phyloP scores from a whole-genome alignment of 2,329 filamentous ascomycete species.

The Huntiella decipiens region DNA sequence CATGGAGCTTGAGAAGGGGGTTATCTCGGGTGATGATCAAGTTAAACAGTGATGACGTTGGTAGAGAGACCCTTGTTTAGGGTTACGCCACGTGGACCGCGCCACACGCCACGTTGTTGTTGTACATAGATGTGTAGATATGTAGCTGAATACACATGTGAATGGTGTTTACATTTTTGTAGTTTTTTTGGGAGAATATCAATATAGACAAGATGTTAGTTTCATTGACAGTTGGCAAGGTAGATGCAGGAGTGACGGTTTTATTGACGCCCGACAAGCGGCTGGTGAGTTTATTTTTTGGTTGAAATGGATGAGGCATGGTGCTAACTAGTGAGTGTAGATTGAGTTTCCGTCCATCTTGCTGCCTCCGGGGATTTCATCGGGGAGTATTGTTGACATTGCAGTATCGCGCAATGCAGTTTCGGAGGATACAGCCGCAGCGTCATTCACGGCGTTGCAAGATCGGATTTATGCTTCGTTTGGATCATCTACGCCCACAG shows the following conservation, averaged over 20 bases:
- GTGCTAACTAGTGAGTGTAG: conserved; percentile 25
- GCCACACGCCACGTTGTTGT: too few species aligned
- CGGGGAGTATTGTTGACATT: conserved; percentile 95
- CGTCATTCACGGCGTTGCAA: conserved; percentile 70
- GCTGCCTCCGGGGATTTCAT: conserved; percentile 83
- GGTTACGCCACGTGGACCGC: too few species aligned
- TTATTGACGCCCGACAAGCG: conserved; percentile 93
- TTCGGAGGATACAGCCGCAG: conserved; percentile 57
- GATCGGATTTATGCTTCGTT: conserved; percentile 74
- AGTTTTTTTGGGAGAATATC: too few species aligned
- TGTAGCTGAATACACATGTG: too few species aligned
- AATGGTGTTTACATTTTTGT: too few species aligned
- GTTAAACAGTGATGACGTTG: too few species aligned
- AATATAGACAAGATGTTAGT: conserved; percentile 50
- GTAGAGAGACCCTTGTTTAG: too few species aligned
- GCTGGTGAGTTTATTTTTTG: conserved; percentile 41
- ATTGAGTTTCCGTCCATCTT: conserved; percentile 98
- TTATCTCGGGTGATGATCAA: too few species aligned
- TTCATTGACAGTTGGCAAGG: conserved; percentile 95
- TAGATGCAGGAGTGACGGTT: conserved; percentile 94
- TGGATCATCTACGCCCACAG: conserved; percentile 55
- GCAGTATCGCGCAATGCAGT: conserved; percentile 71
- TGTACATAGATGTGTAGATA: too few species aligned
- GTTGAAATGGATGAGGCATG: neutral
- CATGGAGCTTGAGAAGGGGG: too few species aligned